A percentile compares a stretch with the other conserved stretches of the same genome.
These are phyloP conservation scores for Dysphania ambrosioides DNA, from an alignment of 148 eudicot genomes.

Conservation along the genomic window DNA sequence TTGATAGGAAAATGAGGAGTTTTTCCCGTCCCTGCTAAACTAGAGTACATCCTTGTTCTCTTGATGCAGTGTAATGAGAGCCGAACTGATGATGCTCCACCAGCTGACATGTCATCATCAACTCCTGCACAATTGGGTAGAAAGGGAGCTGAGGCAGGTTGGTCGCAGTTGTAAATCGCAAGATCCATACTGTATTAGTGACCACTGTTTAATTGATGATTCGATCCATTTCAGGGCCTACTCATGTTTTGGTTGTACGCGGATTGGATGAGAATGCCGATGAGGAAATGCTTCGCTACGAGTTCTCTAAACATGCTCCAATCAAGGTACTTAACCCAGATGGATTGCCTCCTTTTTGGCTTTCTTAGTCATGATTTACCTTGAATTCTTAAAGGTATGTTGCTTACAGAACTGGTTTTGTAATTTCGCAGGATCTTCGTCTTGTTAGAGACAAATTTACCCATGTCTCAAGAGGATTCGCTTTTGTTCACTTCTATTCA, in stretches of 20 bases:
- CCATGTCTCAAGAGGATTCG: conserved; percentile 96
- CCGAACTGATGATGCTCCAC: conserved; percentile 86
- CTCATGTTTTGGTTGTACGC: conserved; percentile 95
- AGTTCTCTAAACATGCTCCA: conserved; percentile 95
- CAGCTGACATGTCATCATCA: conserved; percentile 78
- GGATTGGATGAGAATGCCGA: conserved; percentile 99
- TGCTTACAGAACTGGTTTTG: conserved; percentile 1
- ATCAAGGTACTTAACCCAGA: conserved; percentile 55
- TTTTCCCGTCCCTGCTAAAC: conserved; percentile 5
- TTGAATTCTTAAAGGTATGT: not conserved
- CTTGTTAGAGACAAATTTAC: conserved; percentile 97
- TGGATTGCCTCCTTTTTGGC: not conserved
- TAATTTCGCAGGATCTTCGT: conserved; percentile 79
- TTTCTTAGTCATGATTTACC: not conserved
- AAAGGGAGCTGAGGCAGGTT: conserved; percentile 89
- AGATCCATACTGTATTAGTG: not conserved
- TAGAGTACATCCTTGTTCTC: not conserved
- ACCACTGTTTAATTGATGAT: conserved; percentile 19
- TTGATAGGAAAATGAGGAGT: not conserved
- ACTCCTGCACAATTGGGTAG: conserved; percentile 53
- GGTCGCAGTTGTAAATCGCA: conserved; percentile 27
- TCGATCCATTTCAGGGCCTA: conserved; percentile 60
- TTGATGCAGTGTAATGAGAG: conserved; percentile 85
- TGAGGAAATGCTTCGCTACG: conserved; percentile 99
- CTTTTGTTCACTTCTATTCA: conserved; percentile 82